Evolutionary conservation across 352 stramenopile genomes (phyloP).

Genomic region (Pythium aphanidermatum): DNA sequence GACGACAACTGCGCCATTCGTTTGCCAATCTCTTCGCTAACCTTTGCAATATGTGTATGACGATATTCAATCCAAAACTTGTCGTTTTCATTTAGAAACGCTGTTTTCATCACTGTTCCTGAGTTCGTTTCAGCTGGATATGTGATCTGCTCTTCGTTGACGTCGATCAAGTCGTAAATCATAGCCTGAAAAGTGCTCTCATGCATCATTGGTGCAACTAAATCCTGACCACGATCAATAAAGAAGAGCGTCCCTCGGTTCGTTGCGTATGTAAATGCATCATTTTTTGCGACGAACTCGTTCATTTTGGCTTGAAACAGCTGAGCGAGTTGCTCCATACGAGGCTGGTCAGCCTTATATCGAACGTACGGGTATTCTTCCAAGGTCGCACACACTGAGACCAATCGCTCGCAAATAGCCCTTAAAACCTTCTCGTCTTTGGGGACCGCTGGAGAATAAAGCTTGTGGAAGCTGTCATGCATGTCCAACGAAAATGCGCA

Average conservation of each 20-base stretch:
- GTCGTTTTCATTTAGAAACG: constrained; percentile 96
- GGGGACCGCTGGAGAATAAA: constrained; percentile 66
- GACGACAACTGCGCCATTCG: constrained; percentile 64
- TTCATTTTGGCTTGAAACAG: constrained; percentile 95
- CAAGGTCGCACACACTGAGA: constrained; percentile 95
- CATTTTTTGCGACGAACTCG: constrained; percentile 90
- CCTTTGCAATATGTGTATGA: constrained; percentile 93
- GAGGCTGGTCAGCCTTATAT: constrained; percentile 75
- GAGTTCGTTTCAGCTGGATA: constrained; percentile 86
- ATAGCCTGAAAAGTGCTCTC: constrained; percentile 98
- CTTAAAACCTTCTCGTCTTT: constrained; percentile 44
- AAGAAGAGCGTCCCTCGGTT: constrained; percentile 92
- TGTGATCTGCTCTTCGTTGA: constrained; percentile 93
- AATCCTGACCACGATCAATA: constrained; percentile 92
- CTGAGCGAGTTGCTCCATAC: constrained; percentile 87
- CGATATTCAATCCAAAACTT: constrained; percentile 95
- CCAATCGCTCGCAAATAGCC: constrained; percentile 87
- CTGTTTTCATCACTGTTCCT: constrained; percentile 78
- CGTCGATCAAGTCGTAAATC: constrained; percentile 93
- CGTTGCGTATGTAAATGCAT: constrained; percentile 85
- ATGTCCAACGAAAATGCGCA: constrained; percentile 94
- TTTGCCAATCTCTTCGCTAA: constrained; percentile 75
- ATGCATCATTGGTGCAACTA: constrained; percentile 94
- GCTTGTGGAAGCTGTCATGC: constrained; percentile 53
- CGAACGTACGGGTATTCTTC: constrained; percentile 97